Conservation (phyloP, 2,329 filamentous ascomycete species). For the Huntiella decipiens region DNA sequence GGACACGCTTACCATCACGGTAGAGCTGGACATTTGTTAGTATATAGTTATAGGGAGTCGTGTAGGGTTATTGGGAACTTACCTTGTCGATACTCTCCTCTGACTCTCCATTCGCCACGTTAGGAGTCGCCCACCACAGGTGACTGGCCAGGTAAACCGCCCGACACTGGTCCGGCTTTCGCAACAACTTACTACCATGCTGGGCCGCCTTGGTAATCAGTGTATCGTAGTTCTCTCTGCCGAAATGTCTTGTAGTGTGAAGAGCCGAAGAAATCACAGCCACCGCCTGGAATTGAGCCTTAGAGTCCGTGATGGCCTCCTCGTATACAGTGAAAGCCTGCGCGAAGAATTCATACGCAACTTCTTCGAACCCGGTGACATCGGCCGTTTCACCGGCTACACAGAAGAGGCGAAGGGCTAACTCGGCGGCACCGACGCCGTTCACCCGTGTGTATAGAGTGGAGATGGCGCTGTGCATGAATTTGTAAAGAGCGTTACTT, state of each 20-base stretch:
- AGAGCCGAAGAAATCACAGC: constrained; percentile 81
- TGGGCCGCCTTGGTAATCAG: constrained; percentile 94
- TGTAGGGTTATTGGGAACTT: constrained; percentile 21
- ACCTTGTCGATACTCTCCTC: constrained; percentile 50
- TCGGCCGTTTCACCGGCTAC: constrained; percentile 86
- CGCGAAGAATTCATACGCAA: constrained; percentile 94
- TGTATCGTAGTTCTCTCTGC: constrained; percentile 95
- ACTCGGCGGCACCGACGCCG: constrained; percentile 57
- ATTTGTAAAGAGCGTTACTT: constrained; percentile 72
- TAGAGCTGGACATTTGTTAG: constrained; percentile 47
- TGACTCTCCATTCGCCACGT: constrained; percentile 55
- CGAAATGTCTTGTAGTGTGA: constrained; percentile 76
- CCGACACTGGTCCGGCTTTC: constrained; percentile 94
- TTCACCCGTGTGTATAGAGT: constrained; percentile 76
- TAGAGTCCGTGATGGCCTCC: constrained; percentile 84
- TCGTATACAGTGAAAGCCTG: constrained; percentile 98
- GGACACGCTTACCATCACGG: constrained; percentile 87
- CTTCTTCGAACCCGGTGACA: constrained; percentile 80
- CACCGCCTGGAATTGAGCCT: constrained; percentile 94
- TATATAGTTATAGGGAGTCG: constrained; percentile 2
- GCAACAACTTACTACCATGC: constrained; percentile 88
- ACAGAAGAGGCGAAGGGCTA: constrained; percentile 76
- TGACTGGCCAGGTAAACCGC: constrained; percentile 94
- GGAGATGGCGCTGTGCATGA: constrained; percentile 76
- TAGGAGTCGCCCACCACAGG: constrained; percentile 91